A percentile compares a stretch with the other conserved stretches of the same genome.
Evolutionary conservation across 306 rosid species (phyloP).

Genomic region (Hippophae rhamnoides): DNA sequence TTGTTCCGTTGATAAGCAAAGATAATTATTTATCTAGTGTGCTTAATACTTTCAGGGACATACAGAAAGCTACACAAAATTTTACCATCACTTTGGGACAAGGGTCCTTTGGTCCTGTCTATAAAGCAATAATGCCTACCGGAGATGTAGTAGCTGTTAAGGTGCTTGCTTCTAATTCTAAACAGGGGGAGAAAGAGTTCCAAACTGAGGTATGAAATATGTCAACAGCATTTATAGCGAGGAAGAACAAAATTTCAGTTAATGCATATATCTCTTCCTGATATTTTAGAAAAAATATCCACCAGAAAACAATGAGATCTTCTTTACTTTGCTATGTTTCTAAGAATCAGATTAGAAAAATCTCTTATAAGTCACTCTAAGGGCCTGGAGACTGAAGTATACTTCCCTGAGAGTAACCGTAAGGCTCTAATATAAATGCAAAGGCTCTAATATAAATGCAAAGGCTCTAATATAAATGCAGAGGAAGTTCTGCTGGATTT

Average conservation of each 20-base stretch:
- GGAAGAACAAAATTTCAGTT: neutral
- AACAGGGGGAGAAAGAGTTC: slow-evolving; percentile 92
- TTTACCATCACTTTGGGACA: slow-evolving; percentile 53
- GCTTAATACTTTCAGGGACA: slow-evolving; percentile 27
- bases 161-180: slow-evolving; percentile 60
- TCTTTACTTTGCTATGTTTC: neutral
- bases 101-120: slow-evolving; percentile 58
- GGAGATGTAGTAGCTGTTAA: slow-evolving; percentile 52
- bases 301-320: neutral
- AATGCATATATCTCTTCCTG: neutral
- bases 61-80: slow-evolving; percentile 49
- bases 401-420: too few species aligned
- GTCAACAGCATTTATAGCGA: slow-evolving; percentile 5
- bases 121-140: slow-evolving; percentile 40
- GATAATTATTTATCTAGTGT: slow-evolving; percentile 1
- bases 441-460: too few species aligned
- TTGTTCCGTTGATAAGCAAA: slow-evolving; percentile 1
- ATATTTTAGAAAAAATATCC: too few species aligned
- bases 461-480: too few species aligned
- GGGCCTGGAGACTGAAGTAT: too few species aligned
- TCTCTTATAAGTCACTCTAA: too few species aligned
- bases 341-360: neutral
- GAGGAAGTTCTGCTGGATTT: too few species aligned
- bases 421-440: too few species aligned
- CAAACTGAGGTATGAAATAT: slow-evolving; percentile 73